These are phyloP conservation scores for Wickerhamiella allomyrinae DNA, from an alignment of 805 yeast species.

Conservation along the genomic window DNA sequence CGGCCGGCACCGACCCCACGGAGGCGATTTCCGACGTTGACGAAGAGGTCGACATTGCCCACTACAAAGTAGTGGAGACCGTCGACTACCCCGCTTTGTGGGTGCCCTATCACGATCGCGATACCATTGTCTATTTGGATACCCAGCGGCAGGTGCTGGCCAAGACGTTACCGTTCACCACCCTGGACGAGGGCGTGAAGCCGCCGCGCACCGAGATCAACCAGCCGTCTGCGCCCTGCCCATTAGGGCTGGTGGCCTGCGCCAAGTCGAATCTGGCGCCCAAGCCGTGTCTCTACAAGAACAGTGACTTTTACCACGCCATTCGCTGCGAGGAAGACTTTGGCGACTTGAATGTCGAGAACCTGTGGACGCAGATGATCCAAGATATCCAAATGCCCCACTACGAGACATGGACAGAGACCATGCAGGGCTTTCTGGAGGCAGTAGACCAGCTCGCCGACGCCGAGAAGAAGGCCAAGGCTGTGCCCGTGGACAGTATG, in stretches of 20 bases:
- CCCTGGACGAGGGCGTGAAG: background rate
- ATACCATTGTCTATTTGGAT: background rate
- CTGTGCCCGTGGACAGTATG: background rate
- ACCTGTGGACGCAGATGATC: background rate
- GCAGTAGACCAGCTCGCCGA: background rate
- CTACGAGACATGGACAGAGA: slow-evolving; percentile 1
- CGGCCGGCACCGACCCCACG: background rate
- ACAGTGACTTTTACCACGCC: slow-evolving; percentile 2
- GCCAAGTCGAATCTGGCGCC: background rate
- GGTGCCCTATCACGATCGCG: slow-evolving; percentile 1
- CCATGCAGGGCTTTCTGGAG: background rate
- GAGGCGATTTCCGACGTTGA: background rate
- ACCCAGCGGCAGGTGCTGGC: background rate
- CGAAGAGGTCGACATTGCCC: background rate
- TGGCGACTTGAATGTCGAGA: background rate
- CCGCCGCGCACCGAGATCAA: background rate
- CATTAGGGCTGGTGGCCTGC: background rate
- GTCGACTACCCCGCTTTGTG: background rate
- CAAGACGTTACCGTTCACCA: background rate
- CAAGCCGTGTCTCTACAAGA: slow-evolving; percentile 1
- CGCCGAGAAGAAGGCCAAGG: background rate
- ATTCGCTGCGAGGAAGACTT: background rate
- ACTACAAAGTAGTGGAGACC: background rate
- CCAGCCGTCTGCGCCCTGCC: background rate
- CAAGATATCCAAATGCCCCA: background rate